Evolutionary conservation across 106 monocot genomes (phyloP).

Genomic region (Phalaenopsis equestris): DNA sequence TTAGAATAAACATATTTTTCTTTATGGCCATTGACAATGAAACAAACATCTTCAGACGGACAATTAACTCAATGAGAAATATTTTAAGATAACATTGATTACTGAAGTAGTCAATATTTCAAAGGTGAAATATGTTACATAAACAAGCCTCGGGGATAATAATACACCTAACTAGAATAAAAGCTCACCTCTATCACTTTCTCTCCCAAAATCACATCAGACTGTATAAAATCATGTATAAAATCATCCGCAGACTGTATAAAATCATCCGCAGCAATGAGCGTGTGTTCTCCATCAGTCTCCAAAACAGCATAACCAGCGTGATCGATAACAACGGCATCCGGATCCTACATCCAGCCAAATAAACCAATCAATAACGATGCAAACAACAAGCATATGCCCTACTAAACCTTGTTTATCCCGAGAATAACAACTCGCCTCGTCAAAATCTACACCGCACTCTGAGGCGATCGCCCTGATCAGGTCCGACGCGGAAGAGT

Average conservation of each 20-base stretch:
- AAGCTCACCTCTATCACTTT: slow-evolving; percentile 62
- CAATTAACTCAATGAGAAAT: background rate
- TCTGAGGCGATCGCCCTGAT: slow-evolving; percentile 80
- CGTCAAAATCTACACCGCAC: slow-evolving; percentile 92
- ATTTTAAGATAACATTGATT: background rate
- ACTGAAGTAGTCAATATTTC: background rate
- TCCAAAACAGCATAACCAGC: slow-evolving; percentile 61
- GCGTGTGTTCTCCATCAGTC: slow-evolving; percentile 68
- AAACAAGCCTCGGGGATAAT: background rate
- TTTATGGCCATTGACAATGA: too few species aligned
- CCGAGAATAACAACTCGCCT: slow-evolving; percentile 30
- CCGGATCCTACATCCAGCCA: slow-evolving; percentile 41
- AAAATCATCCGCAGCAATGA: slow-evolving; percentile 75
- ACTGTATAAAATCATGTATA: slow-evolving; percentile 64
- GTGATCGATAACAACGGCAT: slow-evolving; percentile 79
- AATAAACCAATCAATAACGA: background rate
- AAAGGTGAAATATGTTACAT: background rate
- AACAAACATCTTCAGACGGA: too few species aligned
- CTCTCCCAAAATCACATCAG: slow-evolving; percentile 72
- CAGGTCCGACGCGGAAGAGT: slow-evolving; percentile 63
- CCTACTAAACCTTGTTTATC: background rate
- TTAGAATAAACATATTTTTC: too few species aligned
- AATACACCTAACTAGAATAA: background rate
- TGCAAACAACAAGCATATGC: slow-evolving; percentile 2
- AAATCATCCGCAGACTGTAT: slow-evolving; percentile 66